Evolutionary conservation across 805 yeast species (phyloP).

Genomic region (Ascoidea tarda): DNA sequence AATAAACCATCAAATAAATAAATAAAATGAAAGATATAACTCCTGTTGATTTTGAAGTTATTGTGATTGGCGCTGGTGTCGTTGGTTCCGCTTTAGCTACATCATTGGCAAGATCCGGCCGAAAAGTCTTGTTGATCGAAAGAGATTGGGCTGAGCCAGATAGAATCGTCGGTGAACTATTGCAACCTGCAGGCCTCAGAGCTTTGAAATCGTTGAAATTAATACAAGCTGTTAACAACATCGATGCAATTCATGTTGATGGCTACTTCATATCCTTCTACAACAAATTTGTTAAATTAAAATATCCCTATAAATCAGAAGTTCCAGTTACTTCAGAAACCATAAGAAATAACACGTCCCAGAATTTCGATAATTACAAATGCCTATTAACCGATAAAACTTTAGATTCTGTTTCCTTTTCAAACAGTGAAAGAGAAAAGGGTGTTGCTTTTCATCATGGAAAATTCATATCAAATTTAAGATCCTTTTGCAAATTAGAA

Average conservation of each 20-base stretch:
- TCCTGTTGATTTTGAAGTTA: conserved; percentile 48
- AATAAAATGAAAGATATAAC: too few relatives aligned
- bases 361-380: conserved; percentile 27
- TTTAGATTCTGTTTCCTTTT: conserved; percentile 37
- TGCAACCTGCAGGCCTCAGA: conserved; percentile 94
- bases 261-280: conserved; percentile 75
- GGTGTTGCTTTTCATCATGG: conserved; percentile 96
- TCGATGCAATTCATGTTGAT: conserved; percentile 60
- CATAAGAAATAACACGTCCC: conserved; percentile 34
- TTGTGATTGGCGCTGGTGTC: conserved; percentile 97
- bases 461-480: conserved; percentile 61
- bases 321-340: conserved; percentile 17
- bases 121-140: conserved; percentile 62
- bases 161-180: conserved; percentile 90
- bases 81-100: conserved; percentile 91
- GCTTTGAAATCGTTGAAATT: conserved; percentile 75
- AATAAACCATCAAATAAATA: background rate
- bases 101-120: conserved; percentile 80
- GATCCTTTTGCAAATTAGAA: conserved; percentile 54
- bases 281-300: conserved; percentile 40
- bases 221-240: conserved; percentile 57
- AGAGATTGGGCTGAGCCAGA: conserved; percentile 90
- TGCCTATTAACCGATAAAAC: conserved; percentile 36
- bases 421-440: conserved; percentile 34
- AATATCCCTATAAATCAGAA: conserved; percentile 56